Evolutionary conservation across 805 yeast genomes (phyloP).

Genomic region (Myxozyma mucilagina): DNA sequence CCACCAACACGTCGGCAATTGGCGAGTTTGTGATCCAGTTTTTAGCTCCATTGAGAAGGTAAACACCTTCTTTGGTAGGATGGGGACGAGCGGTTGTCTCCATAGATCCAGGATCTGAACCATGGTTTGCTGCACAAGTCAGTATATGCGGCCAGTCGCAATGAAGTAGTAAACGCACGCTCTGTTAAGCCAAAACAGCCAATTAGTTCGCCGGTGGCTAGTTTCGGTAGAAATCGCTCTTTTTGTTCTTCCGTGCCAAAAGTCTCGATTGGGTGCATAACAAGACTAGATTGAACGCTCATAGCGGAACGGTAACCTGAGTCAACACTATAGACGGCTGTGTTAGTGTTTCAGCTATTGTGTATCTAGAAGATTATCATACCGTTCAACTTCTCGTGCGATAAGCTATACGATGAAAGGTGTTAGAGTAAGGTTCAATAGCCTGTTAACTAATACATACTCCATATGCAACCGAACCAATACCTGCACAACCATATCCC

Average conservation of each 20-base stretch:
- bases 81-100: slow-evolving; percentile 53
- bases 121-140: slow-evolving; percentile 49
- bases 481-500: slow-evolving; percentile 50
- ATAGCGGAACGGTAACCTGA: slow-evolving; percentile 49
- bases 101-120: slow-evolving; percentile 60
- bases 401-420: slow-evolving; percentile 33
- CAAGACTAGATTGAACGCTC: slow-evolving; percentile 49
- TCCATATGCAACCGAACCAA: slow-evolving; percentile 47
- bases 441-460: slow-evolving; percentile 12
- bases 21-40: slow-evolving; percentile 51
- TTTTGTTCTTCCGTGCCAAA: slow-evolving; percentile 47
- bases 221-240: slow-evolving; percentile 44
- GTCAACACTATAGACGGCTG: slow-evolving; percentile 41
- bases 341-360: not conserved
- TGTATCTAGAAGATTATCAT: not conserved
- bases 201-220: slow-evolving; percentile 47
- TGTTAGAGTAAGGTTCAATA: not conserved
- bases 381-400: slow-evolving; percentile 47
- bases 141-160: not conserved
- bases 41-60: slow-evolving; percentile 45
- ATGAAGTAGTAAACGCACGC: slow-evolving; percentile 35
- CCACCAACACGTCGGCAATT: slow-evolving; percentile 46
- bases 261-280: slow-evolving; percentile 46
- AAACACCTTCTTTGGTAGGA: slow-evolving; percentile 46
- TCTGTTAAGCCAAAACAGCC: slow-evolving; percentile 69